Evolutionary conservation across 345 rosid genomes (phyloP).

Genomic region (Brassica juncea): DNA sequence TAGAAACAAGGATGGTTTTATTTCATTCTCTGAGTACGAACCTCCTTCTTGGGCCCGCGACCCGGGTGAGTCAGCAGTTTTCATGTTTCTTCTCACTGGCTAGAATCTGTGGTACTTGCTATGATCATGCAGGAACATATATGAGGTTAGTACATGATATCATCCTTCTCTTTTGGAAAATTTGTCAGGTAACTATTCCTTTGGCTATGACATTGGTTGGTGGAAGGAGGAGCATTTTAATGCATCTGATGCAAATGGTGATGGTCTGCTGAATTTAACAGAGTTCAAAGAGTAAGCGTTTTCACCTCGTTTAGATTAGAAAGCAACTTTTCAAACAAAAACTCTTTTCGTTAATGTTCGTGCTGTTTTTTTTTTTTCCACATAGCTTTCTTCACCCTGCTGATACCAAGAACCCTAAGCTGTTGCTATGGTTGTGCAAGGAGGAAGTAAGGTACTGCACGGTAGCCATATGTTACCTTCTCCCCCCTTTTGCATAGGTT

Average conservation of each 20-base stretch:
- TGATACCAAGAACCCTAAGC: conserved; percentile 78
- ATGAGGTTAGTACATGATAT: not conserved
- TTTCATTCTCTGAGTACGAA: conserved; percentile 82
- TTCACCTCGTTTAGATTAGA: conserved; percentile 9
- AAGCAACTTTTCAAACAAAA: not conserved
- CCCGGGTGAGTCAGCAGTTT: conserved; percentile 49
- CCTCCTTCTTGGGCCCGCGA: conserved; percentile 86
- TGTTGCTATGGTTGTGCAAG: conserved; percentile 81
- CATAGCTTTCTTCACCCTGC: conserved; percentile 95
- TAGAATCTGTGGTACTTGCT: conserved; percentile 6
- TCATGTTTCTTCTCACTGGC: not conserved
- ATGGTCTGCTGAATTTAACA: conserved; percentile 77
- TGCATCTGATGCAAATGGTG: conserved; percentile 93
- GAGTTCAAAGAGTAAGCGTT: conserved; percentile 92
- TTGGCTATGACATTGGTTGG: conserved; percentile 96
- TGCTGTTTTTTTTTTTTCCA: conserved; percentile 20
- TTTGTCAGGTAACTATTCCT: conserved; percentile 57
- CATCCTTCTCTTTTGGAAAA: not conserved
- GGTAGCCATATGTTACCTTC: not conserved
- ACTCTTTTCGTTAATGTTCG: conserved; percentile 2
- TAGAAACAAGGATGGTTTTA: conserved; percentile 75
- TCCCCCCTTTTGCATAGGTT: not conserved
- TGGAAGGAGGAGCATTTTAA: conserved; percentile 97
- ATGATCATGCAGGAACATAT: not conserved
- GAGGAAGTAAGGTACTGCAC: conserved; percentile 85